phyloP scores from a whole-genome alignment of 176 grass and related monocot species.

The Rhipidocladum racemiflorum region DNA sequence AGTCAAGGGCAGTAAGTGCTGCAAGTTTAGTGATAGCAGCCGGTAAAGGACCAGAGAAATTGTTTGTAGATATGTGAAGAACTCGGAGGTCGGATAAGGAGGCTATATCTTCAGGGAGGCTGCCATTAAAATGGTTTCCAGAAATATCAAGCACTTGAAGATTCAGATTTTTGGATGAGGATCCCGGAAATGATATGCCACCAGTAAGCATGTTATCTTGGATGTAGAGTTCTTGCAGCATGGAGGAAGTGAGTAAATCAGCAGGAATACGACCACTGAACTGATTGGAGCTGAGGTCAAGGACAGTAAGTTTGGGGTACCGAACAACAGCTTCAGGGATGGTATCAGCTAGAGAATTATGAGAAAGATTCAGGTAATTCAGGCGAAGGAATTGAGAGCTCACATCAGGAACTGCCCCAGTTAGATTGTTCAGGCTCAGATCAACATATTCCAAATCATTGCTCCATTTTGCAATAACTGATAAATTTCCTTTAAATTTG shows the following conservation, averaged over 20 bases:
- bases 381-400: slow-evolving; percentile 88
- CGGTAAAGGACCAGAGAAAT: slow-evolving; percentile 74
- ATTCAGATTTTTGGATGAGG: slow-evolving; percentile 56
- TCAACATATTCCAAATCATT: slow-evolving; percentile 87
- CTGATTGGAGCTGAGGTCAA: slow-evolving; percentile 84
- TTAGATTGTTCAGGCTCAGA: slow-evolving; percentile 79
- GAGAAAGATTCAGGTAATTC: slow-evolving; percentile 85
- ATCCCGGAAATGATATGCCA: slow-evolving; percentile 53
- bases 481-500: slow-evolving; percentile 76
- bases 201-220: slow-evolving; percentile 72
- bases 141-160: slow-evolving; percentile 80
- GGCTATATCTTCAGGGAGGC: slow-evolving; percentile 68
- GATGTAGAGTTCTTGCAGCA: slow-evolving; percentile 75
- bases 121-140: slow-evolving; percentile 74
- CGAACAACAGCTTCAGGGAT: slow-evolving; percentile 68
- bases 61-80: slow-evolving; percentile 84
- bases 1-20: slow-evolving; percentile 65
- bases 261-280: slow-evolving; percentile 62
- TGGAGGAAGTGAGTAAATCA: slow-evolving; percentile 64
- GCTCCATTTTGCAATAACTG: slow-evolving; percentile 85
- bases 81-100: slow-evolving; percentile 66
- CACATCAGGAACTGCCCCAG: slow-evolving; percentile 63
- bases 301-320: slow-evolving; percentile 84
- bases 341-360: slow-evolving; percentile 55
- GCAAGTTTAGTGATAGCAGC: slow-evolving; percentile 57